Evolutionary conservation across 345 rosid genomes (phyloP), one percentile per base, ranked within the genome.

Genomic region (Raphanus raphanistrum): DNA sequence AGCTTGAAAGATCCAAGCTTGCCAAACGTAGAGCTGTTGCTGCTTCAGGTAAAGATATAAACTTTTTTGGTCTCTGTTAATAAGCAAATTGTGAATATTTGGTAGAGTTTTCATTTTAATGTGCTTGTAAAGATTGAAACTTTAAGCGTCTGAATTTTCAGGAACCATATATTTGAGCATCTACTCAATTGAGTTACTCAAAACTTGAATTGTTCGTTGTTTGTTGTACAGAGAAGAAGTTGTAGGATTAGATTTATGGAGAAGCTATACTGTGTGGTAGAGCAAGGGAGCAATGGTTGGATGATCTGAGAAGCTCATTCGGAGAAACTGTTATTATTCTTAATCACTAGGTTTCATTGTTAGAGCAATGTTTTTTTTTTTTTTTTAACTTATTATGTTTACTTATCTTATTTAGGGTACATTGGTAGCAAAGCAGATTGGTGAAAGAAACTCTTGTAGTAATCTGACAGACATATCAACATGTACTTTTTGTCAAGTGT

Each of bases 1-100:
- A 88, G 84, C 86, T 90, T 16, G 86, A 86, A 78, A 88, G 87
- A 80, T 84, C 82, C 0, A 91, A 83, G 61, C 82, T 74, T 43
- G 74, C 71, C 2, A 85, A 79, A 71, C 73, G 60, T 13, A 58
- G 72, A 59, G 58, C 75, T 68, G 70, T 7, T 58, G 58, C 86
- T 74, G 84, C 85, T 82, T 55, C 55, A 48, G 55, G 55, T 45
- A 45, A 67, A 60, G 8, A 21, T 1, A 27, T 0, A 16, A 15
- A 32, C 45, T 54, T 52, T 1, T 0, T 6, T 35, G 38, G 38
- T 29, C 55, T 71, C 3, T 1, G 60, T 27, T 32, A 12, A 13
- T 58, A 5, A 16, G 60, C 35, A 0, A 33, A 16, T 17, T 67
- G 16, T 59, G 41, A 8, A 11, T 26, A 13, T 11, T 2, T 36